Percentiles rank a stretch among this genome's conserved stretches.
These are phyloP conservation scores for Chaetomium olivaceum DNA, from an alignment of 2,329 filamentous ascomycete species.

Conservation along the genomic window DNA sequence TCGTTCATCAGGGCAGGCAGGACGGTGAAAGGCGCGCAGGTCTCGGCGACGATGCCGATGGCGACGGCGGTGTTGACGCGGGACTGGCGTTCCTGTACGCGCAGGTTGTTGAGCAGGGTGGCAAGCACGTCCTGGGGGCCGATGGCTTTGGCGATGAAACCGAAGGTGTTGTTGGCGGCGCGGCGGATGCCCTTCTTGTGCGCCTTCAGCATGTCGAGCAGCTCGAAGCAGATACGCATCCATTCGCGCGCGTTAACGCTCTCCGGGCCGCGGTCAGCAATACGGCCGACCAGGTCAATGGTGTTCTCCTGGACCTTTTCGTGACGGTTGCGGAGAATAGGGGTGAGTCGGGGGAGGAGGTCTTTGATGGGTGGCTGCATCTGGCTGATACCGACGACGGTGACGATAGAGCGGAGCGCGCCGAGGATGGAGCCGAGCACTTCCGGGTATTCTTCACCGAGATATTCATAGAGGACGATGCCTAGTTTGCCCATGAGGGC, in stretches of 20 bases:
- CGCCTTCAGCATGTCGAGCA: constrained; percentile 98
- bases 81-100: constrained; percentile 96
- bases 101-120: constrained; percentile 91
- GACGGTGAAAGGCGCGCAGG: constrained; percentile 96
- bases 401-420: constrained; percentile 92
- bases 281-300: constrained; percentile 95
- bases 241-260: constrained; percentile 96
- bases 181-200: constrained; percentile 99
- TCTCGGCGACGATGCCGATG: constrained; percentile 97
- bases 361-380: constrained; percentile 99
- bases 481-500: constrained; percentile 93
- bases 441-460: constrained; percentile 97
- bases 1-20: constrained; percentile 99
- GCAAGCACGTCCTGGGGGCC: constrained; percentile 96
- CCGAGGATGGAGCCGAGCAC: constrained; percentile 95
- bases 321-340: constrained; percentile 97
- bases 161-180: constrained; percentile 98
- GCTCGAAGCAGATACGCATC: constrained; percentile 99
- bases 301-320: constrained; percentile 99
- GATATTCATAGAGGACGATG: constrained; percentile 93
- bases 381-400: constrained; percentile 93
- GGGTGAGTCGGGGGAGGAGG: constrained; percentile 87
- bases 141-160: constrained; percentile 99
- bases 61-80: constrained; percentile 98
- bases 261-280: constrained; percentile 94